Base-by-base conservation (phyloP, 202 grass and related monocot genomes). In the Setaria viridis region DNA sequence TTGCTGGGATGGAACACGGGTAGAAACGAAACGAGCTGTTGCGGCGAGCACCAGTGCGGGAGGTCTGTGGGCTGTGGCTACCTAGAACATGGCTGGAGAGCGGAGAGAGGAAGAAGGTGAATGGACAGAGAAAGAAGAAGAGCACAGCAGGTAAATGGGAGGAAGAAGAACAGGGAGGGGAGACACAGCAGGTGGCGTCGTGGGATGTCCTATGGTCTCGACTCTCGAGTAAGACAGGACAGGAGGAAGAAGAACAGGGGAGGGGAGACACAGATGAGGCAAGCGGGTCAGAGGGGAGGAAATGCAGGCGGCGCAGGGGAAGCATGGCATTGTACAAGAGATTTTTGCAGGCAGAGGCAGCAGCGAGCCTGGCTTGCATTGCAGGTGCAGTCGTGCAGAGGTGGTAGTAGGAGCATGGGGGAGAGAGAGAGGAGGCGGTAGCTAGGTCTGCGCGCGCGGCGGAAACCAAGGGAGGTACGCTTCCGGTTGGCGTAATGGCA, bases 401-500 rank as follows among this genome's bases (percentile, higher is more conserved):
- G 50, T 16, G 20, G 10, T 11, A 16, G 9, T 4, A 32, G n/a
- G 45, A 13, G 41, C 11, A 72, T 29, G 43, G 25, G 48, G 1
- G 25, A 9, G 19, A 19, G 43, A 10, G 39, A 2, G 37, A 13
- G 37, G 20, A 62, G 17, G 4, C 1, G 7, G 12, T 0, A 19
- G 49, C 70, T 69, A 63, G 80, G 64, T 66, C 35, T 39, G 73
- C 49, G 69, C 35, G 58, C 64, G 79, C 37, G 59, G 68, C 87
- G 81, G 25, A 84, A 84, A 88, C 5, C 39, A 45, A 10, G 39
- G 20, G 1, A 34, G 58, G 67, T 51, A 82, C 25, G 85, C 78
- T 81, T 74, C 79, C 74, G 60, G 89, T 85, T 81, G 88, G 80
- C 43, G 81, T 81, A 84, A 91, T 91, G 90, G 90, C 90, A 77